A percentile compares a stretch with the other conserved stretches of the same genome.
Evolutionary conservation across 2,329 filamentous ascomycete species (phyloP).

Genomic region (Neurospora sp.): DNA sequence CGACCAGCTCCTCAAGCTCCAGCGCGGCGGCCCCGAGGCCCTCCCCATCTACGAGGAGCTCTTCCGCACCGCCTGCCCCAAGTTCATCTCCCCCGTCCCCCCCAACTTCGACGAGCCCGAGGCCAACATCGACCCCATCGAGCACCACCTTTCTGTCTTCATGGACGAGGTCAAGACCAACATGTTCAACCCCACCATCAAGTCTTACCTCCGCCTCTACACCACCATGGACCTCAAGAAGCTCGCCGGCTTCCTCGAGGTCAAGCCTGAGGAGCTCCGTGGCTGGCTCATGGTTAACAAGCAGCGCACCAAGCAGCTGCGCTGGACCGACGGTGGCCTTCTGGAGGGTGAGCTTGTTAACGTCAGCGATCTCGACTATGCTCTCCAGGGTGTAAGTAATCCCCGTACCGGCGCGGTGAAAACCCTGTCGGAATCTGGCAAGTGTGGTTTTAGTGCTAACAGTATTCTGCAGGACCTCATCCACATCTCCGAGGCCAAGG

Average conservation of each 20-base stretch:
- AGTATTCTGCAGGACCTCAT: conserved; percentile 64
- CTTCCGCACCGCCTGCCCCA: conserved; percentile 95
- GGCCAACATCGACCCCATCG: conserved; percentile 90
- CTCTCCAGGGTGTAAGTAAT: conserved; percentile 75
- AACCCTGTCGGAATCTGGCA: conserved; percentile 2
- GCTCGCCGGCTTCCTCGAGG: conserved; percentile 92
- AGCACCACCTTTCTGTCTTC: conserved; percentile 95
- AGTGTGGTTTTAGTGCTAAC: conserved; percentile 15
- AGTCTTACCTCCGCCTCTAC: conserved; percentile 97
- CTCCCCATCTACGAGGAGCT: conserved; percentile 97
- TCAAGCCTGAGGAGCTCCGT: conserved; percentile 90
- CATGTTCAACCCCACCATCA: conserved; percentile 94
- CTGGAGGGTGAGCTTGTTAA: conserved; percentile 89
- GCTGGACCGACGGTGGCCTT: conserved; percentile 84
- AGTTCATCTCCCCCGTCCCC: conserved; percentile 96
- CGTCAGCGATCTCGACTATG: conserved; percentile 93
- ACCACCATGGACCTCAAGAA: conserved; percentile 99
- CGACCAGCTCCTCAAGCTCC: conserved; percentile 92
- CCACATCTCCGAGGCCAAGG: conserved; percentile 98
- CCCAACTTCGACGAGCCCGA: conserved; percentile 97
- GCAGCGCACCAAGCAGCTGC: conserved; percentile 92
- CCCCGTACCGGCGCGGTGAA: conserved; percentile 1
- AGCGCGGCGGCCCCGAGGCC: conserved; percentile 89
- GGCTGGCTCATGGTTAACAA: conserved; percentile 95
- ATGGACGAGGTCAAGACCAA: conserved; percentile 99